Percentiles rank a stretch among this genome's conserved stretches.
Conservation (phyloP, 371 early-diverging fungal genomes). For the Saksenaea oblongispora region DNA sequence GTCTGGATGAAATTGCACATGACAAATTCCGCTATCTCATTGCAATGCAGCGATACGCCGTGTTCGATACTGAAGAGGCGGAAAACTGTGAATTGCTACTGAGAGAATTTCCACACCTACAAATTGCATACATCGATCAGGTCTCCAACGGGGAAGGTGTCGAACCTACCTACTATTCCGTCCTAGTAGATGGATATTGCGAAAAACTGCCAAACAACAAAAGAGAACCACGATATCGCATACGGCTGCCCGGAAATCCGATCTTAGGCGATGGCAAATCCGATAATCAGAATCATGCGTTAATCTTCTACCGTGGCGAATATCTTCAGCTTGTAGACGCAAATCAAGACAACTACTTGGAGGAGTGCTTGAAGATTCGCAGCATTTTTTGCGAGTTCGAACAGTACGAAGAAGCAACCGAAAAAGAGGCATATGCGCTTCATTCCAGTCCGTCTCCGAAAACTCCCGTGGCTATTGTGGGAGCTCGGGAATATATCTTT, state of each 20-base stretch:
- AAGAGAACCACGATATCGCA: slow-evolving; percentile 73
- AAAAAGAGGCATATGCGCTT: slow-evolving; percentile 32
- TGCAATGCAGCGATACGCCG: slow-evolving; percentile 87
- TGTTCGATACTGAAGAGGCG: slow-evolving; percentile 77
- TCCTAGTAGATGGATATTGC: slow-evolving; percentile 80
- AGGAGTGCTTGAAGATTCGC: slow-evolving; percentile 90
- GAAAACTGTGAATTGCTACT: slow-evolving; percentile 82
- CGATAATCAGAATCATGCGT: slow-evolving; percentile 89
- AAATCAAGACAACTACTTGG: slow-evolving; percentile 92
- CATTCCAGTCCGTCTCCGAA: slow-evolving; percentile 6
- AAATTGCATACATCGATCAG: slow-evolving; percentile 86
- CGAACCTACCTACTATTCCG: slow-evolving; percentile 67
- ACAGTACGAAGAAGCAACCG: slow-evolving; percentile 52
- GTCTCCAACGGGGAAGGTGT: slow-evolving; percentile 38
- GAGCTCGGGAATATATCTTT: slow-evolving; percentile 90
- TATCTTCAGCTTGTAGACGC: slow-evolving; percentile 90
- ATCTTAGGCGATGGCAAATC: slow-evolving; percentile 93
- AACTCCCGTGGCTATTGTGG: slow-evolving; percentile 85
- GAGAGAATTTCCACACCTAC: slow-evolving; percentile 75
- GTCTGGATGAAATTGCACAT: slow-evolving; percentile 66
- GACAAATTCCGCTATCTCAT: slow-evolving; percentile 86
- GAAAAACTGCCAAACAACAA: slow-evolving; percentile 63
- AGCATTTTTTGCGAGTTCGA: slow-evolving; percentile 90
- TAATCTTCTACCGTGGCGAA: slow-evolving; percentile 88
- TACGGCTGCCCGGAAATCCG: slow-evolving; percentile 86